Evolutionary conservation across 805 yeast species (phyloP).

Genomic region (Monosporozyma aquatica): DNA sequence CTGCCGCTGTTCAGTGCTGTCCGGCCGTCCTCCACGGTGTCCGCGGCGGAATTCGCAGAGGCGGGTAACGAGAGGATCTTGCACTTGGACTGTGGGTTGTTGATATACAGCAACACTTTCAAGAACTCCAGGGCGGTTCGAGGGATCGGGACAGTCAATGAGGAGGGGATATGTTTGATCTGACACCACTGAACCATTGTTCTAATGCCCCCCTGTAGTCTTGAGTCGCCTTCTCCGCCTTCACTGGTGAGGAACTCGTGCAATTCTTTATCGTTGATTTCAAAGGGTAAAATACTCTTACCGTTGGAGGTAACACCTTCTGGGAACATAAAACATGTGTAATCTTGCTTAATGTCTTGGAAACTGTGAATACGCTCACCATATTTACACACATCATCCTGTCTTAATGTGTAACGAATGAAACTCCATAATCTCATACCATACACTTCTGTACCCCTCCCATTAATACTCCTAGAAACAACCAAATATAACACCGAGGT

Average conservation of each 20-base stretch:
- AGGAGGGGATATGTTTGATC: not conserved
- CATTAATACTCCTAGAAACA: no score
- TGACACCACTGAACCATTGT: not conserved
- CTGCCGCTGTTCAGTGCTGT: not conserved
- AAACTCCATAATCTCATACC: conserved; percentile 14
- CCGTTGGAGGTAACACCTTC: conserved; percentile 89
- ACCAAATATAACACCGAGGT: conserved; percentile 17
- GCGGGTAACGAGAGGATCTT: not conserved
- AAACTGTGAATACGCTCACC: conserved; percentile 7
- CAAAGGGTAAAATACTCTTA: conserved; percentile 57
- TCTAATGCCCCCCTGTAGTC: not conserved
- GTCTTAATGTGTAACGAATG: conserved; percentile 19
- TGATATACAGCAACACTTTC: not conserved
- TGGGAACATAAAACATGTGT: conserved; percentile 47
- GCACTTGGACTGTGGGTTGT: not conserved
- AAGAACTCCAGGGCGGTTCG: not conserved
- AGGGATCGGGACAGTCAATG: not conserved
- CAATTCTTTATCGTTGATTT: conserved; percentile 20
- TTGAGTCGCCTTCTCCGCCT: not conserved
- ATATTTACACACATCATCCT: conserved; percentile 12
- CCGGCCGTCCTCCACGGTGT: not conserved
- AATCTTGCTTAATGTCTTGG: conserved; percentile 23
- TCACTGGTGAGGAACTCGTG: not conserved
- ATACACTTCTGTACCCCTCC: no score
- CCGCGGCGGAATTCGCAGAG: not conserved